These are phyloP conservation scores for Thalassia testudinum DNA, from an alignment of 116 monocot genomes.

Conservation along the genomic window DNA sequence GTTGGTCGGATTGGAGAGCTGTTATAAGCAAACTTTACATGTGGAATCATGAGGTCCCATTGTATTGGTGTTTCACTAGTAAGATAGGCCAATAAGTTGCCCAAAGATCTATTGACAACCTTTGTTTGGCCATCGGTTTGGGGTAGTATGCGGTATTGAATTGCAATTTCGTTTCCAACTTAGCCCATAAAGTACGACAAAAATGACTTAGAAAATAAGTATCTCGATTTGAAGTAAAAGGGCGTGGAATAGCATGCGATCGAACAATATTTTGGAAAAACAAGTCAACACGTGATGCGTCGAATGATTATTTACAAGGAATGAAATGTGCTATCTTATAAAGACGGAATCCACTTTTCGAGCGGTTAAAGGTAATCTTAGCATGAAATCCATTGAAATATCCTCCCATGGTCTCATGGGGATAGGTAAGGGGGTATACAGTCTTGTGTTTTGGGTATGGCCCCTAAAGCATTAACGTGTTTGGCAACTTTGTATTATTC, in stretches of 20 bases:
- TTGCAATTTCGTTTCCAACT: neutral
- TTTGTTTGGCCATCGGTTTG: neutral
- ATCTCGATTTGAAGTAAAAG: neutral
- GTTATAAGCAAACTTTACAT: neutral
- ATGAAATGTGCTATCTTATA: constrained; percentile 2
- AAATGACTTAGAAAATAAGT: neutral
- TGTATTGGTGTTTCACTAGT: neutral
- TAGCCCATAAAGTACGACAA: neutral
- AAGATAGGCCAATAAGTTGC: neutral
- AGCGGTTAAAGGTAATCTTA: neutral
- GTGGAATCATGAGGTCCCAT: neutral
- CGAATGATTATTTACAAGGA: neutral
- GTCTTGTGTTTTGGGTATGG: too few species aligned
- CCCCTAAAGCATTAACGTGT: too few species aligned
- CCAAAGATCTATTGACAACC: neutral
- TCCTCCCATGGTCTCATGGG: neutral
- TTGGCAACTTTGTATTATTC: too few species aligned
- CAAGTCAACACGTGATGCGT: neutral
- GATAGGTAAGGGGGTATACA: too few species aligned
- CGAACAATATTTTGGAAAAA: neutral
- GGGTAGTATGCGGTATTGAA: neutral
- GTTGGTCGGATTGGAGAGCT: neutral
- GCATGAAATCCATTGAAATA: neutral
- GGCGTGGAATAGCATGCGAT: neutral
- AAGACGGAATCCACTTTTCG: neutral